Base-by-base conservation (phyloP, 2,329 filamentous ascomycete genomes). In the Curvularia spicifera region DNA sequence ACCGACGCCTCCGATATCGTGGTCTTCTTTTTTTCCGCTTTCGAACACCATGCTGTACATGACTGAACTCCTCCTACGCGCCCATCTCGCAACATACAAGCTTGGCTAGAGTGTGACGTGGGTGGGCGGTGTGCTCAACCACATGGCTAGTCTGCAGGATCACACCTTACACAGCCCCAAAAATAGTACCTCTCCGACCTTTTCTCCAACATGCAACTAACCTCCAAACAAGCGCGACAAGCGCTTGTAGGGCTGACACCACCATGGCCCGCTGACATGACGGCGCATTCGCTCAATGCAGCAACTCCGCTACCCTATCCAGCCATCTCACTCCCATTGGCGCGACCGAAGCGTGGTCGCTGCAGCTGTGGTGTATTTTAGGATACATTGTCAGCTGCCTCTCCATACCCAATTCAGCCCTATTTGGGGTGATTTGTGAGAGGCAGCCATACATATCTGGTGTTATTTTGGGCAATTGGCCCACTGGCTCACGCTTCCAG, bases 221-320 rank as follows among this genome's bases (percentile, higher is more conserved):
- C 58, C 52, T 52, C 39, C 33, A 55, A 53, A 51, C 63, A 72
- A 61, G 55, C 70, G 70, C 70, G 67, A 70, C 57, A 71, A 62
- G 53, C 70, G 70, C 69, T 64, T 28, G 53, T 70, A 71, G 66
- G 67, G 68, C 70, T 72, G 70, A 69, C 68, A 47, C 49, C 39
- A 29, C 49, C 29, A 20, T 49, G 46, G 10, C 10, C 28, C 7
- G 29, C 46, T 37, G 46, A 48, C 31, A 56, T 45, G 47, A 51
- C 54, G 59, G 46, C 53, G 46, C 48, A 48, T 44, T 49, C 55
- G 46, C 55, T 22, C 51, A 43, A 48, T 49, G 31, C 24, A 31
- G 55, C 13, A 54, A 49, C 39, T 57, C 51, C 26, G 50, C 44
- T 33, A 39, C 31, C 22, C 33, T 53, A 2, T 48, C 8, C 37